Conservation (phyloP, 768 basidiomycete genomes). For the Russula earlei region DNA sequence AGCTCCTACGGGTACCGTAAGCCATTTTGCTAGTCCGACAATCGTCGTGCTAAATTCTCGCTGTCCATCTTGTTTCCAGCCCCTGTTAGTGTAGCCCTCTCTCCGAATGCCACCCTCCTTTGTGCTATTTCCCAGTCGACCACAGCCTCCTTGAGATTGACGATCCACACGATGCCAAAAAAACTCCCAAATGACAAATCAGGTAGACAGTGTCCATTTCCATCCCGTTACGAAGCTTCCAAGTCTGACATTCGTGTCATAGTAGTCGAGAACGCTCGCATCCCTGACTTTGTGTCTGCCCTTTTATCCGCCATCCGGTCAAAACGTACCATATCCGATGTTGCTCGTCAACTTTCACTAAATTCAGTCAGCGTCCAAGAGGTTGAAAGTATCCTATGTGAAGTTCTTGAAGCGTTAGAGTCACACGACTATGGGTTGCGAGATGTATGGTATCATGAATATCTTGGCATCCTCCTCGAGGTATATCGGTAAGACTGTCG, state of each 20-base stretch:
- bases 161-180: conserved; percentile 14
- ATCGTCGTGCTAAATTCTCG: not conserved
- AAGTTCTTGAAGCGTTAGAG: conserved; percentile 40
- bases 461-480: conserved; percentile 40
- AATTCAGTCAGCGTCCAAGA: conserved; percentile 33
- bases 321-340: conserved; percentile 46
- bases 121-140: conserved; percentile 36
- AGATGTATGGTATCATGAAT: conserved; percentile 38
- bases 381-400: conserved; percentile 39
- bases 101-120: conserved; percentile 50
- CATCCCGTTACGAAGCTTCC: not conserved
- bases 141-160: conserved; percentile 5
- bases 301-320: conserved; percentile 39
- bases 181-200: not conserved
- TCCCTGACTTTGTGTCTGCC: conserved; percentile 11
- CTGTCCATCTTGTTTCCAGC: conserved; percentile 32
- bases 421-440: conserved; percentile 31
- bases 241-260: not conserved
- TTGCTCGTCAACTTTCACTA: conserved; percentile 45
- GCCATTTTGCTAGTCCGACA: not conserved
- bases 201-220: conserved; percentile 19
- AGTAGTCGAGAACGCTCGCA: conserved; percentile 15
- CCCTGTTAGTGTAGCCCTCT: conserved; percentile 43
- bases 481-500: conserved; percentile 27
- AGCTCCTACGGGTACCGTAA: conserved; percentile 7